Base-by-base conservation (phyloP, 352 stramenopile species). In the Phytophthora pisi region DNA sequence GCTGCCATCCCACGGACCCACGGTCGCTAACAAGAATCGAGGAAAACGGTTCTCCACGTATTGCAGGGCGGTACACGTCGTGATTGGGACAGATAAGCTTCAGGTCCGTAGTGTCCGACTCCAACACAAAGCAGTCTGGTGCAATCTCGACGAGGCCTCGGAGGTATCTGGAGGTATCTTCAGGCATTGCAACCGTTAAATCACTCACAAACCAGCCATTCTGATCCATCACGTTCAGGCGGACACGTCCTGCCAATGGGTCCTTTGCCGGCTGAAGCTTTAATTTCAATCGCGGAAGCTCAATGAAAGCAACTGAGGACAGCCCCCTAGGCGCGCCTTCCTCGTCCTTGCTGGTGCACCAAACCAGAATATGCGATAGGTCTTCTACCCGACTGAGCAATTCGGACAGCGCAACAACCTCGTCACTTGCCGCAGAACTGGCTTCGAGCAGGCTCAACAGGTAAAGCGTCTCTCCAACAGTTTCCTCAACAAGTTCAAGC, bases 261-360 rank as follows among this genome's bases (percentile, higher is more conserved):
- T 80, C 62, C 79, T 89, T 67, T 65, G 72, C 70, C 60, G 90
- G 87, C 51, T 87, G 77, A 56, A 99, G 97, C 54, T 96, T 98
- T 16, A 99, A 74, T 68, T 99, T 98, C 20, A 99, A 79, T 31
- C 98, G 84, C 26, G 98, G 98, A 28, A 99, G 82, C 66, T 99
- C 97, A 70, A 99, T 94, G 51, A 98, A 91, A 67, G 97, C 92
- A 64, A 99, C 97, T 9, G 74, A 78, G 64, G 70, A 64, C 16
- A 74, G n/a, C 28, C 15, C 40, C 42, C 24, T 57, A 34, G 56
- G 26, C 7, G 13, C 45, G 11, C 11, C 43, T 56, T 56, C 23
- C n/a, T 2, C 49, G n/a, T 59, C 52, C 16, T 74, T 75, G 4
- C 58, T 78, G 51, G 80, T 82, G 70, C 93, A 98, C 97, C 97